These are phyloP conservation scores for Phellopilus nigrolimitatus DNA, from an alignment of 1,284 basidiomycete genomes.

Conservation along the genomic window DNA sequence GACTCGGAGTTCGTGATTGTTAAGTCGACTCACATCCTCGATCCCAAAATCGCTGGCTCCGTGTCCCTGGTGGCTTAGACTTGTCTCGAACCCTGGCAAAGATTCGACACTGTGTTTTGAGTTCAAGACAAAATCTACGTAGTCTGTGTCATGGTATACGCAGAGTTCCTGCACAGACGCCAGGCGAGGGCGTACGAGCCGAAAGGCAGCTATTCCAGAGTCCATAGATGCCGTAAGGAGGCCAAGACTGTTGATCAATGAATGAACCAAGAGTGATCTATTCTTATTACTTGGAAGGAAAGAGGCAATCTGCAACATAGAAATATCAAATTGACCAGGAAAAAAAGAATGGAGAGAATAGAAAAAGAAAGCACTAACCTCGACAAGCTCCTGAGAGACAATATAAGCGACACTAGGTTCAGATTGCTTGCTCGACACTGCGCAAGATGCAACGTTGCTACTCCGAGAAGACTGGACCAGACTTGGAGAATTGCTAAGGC, in stretches of 20 bases:
- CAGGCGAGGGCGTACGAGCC: conserved; percentile 46
- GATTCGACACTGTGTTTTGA: conserved; percentile 26
- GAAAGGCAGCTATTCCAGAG: conserved; percentile 31
- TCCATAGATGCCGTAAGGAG: conserved; percentile 36
- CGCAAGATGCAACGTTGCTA: no score
- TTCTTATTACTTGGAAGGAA: conserved; percentile 78
- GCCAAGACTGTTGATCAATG: conserved; percentile 55
- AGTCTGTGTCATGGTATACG: conserved; percentile 53
- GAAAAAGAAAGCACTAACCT: no score
- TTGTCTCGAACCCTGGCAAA: conserved; percentile 20
- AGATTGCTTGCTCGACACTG: no score
- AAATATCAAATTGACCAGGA: no score
- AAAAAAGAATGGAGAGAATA: no score
- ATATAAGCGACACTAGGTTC: no score
- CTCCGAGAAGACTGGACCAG: no score
- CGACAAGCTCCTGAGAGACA: no score
- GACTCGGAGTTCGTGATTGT: no score
- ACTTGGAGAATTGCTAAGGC: no score
- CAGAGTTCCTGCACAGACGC: conserved; percentile 49
- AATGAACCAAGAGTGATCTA: conserved; percentile 79
- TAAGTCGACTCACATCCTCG: conserved; percentile 57
- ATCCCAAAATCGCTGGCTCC: conserved; percentile 48
- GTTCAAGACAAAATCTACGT: conserved; percentile 50
- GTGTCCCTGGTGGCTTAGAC: conserved; percentile 22
- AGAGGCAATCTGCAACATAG: conserved; percentile 67